Evolutionary conservation across 129 eudicot species (phyloP).

Genomic region (Flaveria brownii): DNA sequence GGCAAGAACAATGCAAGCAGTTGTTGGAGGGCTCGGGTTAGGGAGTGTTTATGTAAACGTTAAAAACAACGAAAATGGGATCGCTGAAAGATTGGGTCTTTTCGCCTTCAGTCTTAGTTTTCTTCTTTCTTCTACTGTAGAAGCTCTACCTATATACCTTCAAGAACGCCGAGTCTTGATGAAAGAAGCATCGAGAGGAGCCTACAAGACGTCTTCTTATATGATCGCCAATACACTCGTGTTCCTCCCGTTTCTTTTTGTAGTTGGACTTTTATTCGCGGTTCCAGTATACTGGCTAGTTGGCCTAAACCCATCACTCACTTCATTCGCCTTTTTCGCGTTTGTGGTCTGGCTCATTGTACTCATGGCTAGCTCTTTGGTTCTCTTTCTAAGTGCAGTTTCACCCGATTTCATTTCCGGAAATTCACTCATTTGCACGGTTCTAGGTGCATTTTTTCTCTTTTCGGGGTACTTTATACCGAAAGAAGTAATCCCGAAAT

Average conservation of each 20-base stretch:
- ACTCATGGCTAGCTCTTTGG: conserved; percentile 93
- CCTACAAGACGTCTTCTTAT: conserved; percentile 84
- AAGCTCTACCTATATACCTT: conserved; percentile 94
- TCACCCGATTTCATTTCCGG: conserved; percentile 95
- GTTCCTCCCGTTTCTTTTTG: conserved; percentile 81
- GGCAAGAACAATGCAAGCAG: conserved; percentile 93
- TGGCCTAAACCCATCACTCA: conserved; percentile 71
- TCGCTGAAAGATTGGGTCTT: conserved; percentile 89
- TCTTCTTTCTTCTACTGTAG: conserved; percentile 95
- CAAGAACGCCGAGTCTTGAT: conserved; percentile 87
- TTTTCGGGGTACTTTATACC: conserved; percentile 97
- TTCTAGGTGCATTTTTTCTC: conserved; percentile 89
- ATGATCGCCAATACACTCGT: conserved; percentile 86
- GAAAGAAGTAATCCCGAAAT: conserved; percentile 75
- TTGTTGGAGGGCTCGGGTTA: conserved; percentile 87
- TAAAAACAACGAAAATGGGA: conserved; percentile 65
- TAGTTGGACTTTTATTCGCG: conserved; percentile 72
- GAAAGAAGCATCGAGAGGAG: conserved; percentile 95
- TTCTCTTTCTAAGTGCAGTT: conserved; percentile 79
- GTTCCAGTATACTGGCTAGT: conserved; percentile 88
- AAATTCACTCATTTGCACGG: conserved; percentile 83
- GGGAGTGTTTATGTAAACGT: conserved; percentile 78
- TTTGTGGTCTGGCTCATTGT: conserved; percentile 88
- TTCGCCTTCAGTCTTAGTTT: conserved; percentile 96
- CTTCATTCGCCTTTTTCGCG: conserved; percentile 66